Base-by-base conservation (phyloP, 768 basidiomycete species). In the Leccinum disarticulatum region DNA sequence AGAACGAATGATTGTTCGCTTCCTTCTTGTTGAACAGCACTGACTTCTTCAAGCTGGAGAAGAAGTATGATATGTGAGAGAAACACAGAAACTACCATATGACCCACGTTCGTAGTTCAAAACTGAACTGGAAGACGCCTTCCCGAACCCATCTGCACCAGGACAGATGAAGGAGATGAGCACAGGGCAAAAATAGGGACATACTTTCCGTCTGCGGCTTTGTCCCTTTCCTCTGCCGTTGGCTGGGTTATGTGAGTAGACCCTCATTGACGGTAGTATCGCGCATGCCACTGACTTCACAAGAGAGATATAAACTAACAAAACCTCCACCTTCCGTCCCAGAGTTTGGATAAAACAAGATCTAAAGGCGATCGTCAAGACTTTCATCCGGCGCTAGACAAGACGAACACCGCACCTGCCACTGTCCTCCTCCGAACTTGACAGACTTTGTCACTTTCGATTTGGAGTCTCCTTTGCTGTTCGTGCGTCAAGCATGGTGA, bases 281-380 rank as follows among this genome's bases (percentile, higher is more conserved):
- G 11, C 3, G 17, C 28, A 30, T n/a, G 4, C 17, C 69, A 67
- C 84, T 55, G 58, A 91, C 91, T 77, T 93, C 90, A 61, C 91
- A 92, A 10, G 88, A 88, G 25, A 94, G 79, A 71, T 91, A 93
- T 46, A 94, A 68, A 71, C 89, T 90, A 33, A 91, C 81, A 66
- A 81, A 89, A 3, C 76, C 77, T 52, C 83, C 81, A 47, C 81
- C 80, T n/a, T 80, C 76, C 19, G 80, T 82, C 0, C 91, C 90
- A 43, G 90, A 87, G 69, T 92, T 93, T 6, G 91, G 81, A 69
- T 94, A 95, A 75, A 93, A 93, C 50, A 95, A 72, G 49, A 93
- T 86, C 85, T 93, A 65, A 56, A 13, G 1, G 41, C 33, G 33
- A 35, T n/a, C 15, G 41, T 60, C 4, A 54, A 9, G 6, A 11